Percentiles rank a stretch among this genome's conserved stretches.
These are phyloP conservation scores for Hydnomerulius pinastri DNA, from an alignment of 768 basidiomycete genomes.

Conservation along the genomic window DNA sequence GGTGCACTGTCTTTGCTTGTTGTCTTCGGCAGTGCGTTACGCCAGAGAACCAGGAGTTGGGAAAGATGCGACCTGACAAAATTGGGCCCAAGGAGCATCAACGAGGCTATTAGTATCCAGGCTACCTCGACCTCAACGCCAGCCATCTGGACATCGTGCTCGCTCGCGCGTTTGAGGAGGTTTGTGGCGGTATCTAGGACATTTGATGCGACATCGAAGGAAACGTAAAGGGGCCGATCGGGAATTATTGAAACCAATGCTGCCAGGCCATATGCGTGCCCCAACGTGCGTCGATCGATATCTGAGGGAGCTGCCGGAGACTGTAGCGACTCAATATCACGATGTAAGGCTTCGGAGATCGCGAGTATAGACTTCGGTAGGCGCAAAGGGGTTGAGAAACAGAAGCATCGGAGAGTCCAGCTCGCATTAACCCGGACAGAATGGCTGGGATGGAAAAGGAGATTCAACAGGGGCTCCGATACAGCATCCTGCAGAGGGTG, in stretches of 20 bases:
- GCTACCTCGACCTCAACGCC: constrained; percentile 89
- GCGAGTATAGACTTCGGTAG: constrained; percentile 77
- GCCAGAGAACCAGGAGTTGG: constrained; percentile 93
- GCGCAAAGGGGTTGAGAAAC: constrained; percentile 83
- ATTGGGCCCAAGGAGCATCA: constrained; percentile 91
- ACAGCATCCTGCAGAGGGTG: constrained; percentile 66
- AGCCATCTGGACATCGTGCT: constrained; percentile 84
- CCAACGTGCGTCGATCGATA: constrained; percentile 69
- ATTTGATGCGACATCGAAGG: constrained; percentile 89
- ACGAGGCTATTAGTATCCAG: constrained; percentile 87
- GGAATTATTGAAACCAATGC: constrained; percentile 86
- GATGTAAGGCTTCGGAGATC: constrained; percentile 80
- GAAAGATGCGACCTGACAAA: constrained; percentile 94
- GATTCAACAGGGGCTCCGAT: constrained; percentile 79
- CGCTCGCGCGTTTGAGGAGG: constrained; percentile 86
- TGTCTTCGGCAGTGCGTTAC: constrained; percentile 94
- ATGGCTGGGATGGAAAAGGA: constrained; percentile 86
- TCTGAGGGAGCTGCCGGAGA: constrained; percentile 75
- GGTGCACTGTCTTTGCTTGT: constrained; percentile 80
- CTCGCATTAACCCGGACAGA: constrained; percentile 84
- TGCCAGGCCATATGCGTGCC: constrained; percentile 89
- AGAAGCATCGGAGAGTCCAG: constrained; percentile 89
- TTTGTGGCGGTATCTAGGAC: constrained; percentile 90
- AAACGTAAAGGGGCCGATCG: constrained; percentile 88
- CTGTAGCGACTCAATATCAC: constrained; percentile 73